Evolutionary conservation across 1,284 basidiomycete genomes (phyloP), one percentile per base, ranked within the genome.

Genomic region (Ganoderma resinaceum): DNA sequence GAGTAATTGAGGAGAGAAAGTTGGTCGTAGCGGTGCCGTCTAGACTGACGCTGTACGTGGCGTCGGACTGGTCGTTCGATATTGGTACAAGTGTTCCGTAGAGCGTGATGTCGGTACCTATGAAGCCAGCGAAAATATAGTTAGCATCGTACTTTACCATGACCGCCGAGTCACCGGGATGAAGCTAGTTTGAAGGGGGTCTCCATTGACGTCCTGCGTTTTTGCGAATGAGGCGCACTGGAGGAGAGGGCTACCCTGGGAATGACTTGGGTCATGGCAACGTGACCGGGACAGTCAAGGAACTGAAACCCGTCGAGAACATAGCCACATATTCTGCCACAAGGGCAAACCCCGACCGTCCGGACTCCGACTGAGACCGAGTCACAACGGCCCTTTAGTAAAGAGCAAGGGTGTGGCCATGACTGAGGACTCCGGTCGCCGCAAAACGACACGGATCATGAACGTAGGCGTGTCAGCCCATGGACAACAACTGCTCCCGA

Each of bases 101-200:
- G 12, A 80, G 66, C 20, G 71, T 71, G 57, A 79, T 73, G 35
- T 72, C 78, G 20, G 78, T 80, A n/a, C 79, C 79, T 81, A 14
- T 16, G n/a, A 40, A 29, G 12, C 14, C 12, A 26, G 37, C 37
- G 26, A 38, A 37, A 40, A 38, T 42, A 8, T 26, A 37, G 26
- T 58, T 37, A 58, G 57, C 35, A 58, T 11, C 18, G 35, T 31
- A 16, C 29, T 55, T 12, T 31, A 29, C 16, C 16, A 55, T 55
- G 53, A 33, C 26, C 31, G 38, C 35, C 33, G 5, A 37, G 57
- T 35, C 31, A 58, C n/a, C 29, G 31, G 12, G n/a, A 58, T n/a
- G 7, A 38, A 33, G 29, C 18, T 12, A 55, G 29, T 18, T 18
- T 55, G 53, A 55, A 33, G 53, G 29, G 18, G 31, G 29, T 11